Conservation (phyloP, 2,329 filamentous ascomycete species). For the Kalmusia sp. region DNA sequence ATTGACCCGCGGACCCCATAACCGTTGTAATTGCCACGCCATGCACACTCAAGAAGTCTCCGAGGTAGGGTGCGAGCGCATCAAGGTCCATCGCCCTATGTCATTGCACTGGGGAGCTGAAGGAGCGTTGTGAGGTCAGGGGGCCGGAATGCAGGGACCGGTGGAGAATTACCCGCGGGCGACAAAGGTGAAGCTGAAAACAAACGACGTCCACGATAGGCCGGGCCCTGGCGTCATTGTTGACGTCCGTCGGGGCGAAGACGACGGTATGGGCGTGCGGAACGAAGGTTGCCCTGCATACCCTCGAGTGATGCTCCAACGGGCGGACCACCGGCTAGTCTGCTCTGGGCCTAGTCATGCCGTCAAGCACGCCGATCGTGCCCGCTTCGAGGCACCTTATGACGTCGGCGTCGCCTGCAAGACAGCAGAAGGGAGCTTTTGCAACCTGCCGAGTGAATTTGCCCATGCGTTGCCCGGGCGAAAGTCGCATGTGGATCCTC, state of each 20-base stretch:
- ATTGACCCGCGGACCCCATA: too few species aligned
- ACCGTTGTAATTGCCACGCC: too few species aligned
- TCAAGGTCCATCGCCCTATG: neutral
- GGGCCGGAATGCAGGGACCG: neutral
- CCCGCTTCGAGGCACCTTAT: neutral
- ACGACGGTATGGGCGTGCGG: neutral
- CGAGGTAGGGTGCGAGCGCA: too few species aligned
- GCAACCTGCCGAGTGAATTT: neutral
- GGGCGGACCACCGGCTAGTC: neutral
- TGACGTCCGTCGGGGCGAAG: slow-evolving; percentile 9
- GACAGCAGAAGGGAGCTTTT: neutral
- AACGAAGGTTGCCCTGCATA: slow-evolving; percentile 13
- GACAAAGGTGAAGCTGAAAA: neutral
- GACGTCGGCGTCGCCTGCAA: slow-evolving; percentile 2
- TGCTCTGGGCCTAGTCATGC: neutral
- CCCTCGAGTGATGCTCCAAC: slow-evolving; percentile 4
- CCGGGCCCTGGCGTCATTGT: slow-evolving; percentile 8
- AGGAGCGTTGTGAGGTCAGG: neutral
- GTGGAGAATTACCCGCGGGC: neutral
- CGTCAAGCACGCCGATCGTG: slow-evolving; percentile 10
- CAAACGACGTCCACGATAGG: neutral
- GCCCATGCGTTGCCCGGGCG: neutral
- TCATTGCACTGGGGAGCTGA: neutral
- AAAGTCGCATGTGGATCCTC: neutral
- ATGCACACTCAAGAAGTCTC: too few species aligned